Conservation (phyloP, 176 grass and related monocot species). For the Urochloa ruziziensis region DNA sequence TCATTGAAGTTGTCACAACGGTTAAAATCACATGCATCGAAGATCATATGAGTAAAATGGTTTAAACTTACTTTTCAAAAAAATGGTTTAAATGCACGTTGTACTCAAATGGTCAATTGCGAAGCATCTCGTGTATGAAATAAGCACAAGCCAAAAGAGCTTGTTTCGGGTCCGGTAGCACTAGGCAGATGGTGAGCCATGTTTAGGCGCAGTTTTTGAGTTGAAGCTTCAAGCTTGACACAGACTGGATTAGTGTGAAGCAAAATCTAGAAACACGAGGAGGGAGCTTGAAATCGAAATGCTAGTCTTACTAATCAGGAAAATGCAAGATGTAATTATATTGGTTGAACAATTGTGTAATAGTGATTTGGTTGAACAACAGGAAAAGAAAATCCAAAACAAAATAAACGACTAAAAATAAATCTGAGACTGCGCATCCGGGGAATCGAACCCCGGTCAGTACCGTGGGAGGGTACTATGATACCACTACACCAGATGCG, state of each 20-base stretch:
- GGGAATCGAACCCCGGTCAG: constrained; percentile 94
- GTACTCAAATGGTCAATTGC: neutral
- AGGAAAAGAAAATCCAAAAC: too few species aligned
- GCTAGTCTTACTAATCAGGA: too few species aligned
- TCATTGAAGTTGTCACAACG: neutral
- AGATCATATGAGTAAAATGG: neutral
- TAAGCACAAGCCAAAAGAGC: neutral
- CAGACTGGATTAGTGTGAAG: too few species aligned
- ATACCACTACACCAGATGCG: constrained; percentile 96
- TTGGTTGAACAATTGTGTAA: too few species aligned
- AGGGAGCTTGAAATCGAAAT: neutral
- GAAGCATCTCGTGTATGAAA: neutral
- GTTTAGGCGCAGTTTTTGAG: neutral
- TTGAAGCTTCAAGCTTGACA: too few species aligned
- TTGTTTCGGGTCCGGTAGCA: too few species aligned
- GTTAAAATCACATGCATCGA: neutral
- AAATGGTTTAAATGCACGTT: neutral
- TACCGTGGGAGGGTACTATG: constrained; percentile 99
- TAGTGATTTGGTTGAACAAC: too few species aligned
- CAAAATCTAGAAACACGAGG: neutral
- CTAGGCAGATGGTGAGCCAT: too few species aligned
- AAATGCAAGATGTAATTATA: too few species aligned
- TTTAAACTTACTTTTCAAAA: too few species aligned
- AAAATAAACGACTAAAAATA: neutral
- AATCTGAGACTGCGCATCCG: constrained; percentile 64